These are phyloP conservation scores for Microthlaspi erraticum DNA, from an alignment of 345 rosid genomes.

Conservation along the genomic window DNA sequence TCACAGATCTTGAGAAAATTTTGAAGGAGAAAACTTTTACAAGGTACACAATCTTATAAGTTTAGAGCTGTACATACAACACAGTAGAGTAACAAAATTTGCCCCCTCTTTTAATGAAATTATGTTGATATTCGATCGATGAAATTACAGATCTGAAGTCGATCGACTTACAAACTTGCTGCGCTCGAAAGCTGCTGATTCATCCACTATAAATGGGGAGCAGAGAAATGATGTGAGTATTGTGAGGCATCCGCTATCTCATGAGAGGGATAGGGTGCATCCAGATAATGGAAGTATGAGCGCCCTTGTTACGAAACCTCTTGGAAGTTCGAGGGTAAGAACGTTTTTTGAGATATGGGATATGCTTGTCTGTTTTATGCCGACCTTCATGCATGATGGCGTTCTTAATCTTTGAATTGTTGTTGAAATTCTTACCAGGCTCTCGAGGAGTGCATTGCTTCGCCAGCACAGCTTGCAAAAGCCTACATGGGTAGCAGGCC, in stretches of 20 bases:
- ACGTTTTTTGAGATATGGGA: constrained; percentile 4
- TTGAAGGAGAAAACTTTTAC: constrained; percentile 79
- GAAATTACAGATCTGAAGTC: constrained; percentile 74
- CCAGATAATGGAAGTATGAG: constrained; percentile 51
- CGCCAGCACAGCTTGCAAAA: constrained; percentile 97
- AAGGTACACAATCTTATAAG: constrained; percentile 48
- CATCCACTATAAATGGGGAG: constrained; percentile 49
- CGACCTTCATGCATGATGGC: constrained; percentile 6
- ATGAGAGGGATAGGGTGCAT: constrained; percentile 45
- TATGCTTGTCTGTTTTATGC: constrained; percentile 9
- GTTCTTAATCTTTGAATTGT: constrained; percentile 19
- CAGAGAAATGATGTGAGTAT: constrained; percentile 52
- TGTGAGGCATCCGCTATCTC: constrained; percentile 40
- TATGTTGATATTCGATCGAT: constrained; percentile 11
- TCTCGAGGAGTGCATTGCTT: constrained; percentile 66
- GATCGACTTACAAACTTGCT: constrained; percentile 76
- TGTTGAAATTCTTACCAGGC: constrained; percentile 54
- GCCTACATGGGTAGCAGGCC: constrained; percentile 93
- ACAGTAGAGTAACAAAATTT: background rate
- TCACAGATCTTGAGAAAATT: constrained; percentile 42
- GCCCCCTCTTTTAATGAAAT: background rate
- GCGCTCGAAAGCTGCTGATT: constrained; percentile 61
- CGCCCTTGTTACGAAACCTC: constrained; percentile 51
- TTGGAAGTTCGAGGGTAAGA: constrained; percentile 55
- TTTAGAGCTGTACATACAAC: constrained; percentile 10